Base-by-base conservation (phyloP, 495 filamentous ascomycete genomes). In the Cladorrhinum samala region DNA sequence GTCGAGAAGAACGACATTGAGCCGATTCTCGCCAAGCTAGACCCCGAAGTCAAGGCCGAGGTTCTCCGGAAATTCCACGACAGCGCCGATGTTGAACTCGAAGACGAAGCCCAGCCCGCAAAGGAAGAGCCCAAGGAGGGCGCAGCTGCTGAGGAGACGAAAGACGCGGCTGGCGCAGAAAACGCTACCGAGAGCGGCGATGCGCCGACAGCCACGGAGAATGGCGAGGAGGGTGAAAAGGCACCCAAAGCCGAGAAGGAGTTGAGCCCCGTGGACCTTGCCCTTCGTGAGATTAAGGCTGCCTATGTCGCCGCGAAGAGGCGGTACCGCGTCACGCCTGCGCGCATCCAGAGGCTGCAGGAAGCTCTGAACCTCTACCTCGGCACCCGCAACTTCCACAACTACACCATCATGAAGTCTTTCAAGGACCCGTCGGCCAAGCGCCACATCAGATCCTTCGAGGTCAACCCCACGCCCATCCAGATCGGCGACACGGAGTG, bases 361-460 rank as follows among this genome's bases (percentile, higher is more conserved):
- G 76, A 81, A 41, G 80, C 81, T 0, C 77, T 98, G 7, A 66
- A 77, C 43, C 71, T 73, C 18, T 97, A 91, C 66, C 64, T 83
- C 14, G 93, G 93, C 51, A 95, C 93, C 3, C 75, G 75, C 54
- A 96, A 92, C 65, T 98, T 83, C 74, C 89, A 95, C 77, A 98
- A 97, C 73, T 96, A 91, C 76, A 98, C 93, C 4, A 81, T 97
- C 57, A 83, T 91, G 56, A 98, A 97, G 70, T 71, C 77, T 1
- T 77, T 74, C 69, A 77, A 72, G 2, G 94, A 98, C 59, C 79
- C 90, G 0, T 91, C 88, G 2, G 83, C 89, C 9, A 91, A 88
- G 63, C 82, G 93, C 2, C 78, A 86, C 62, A 98, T 98, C 73
- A 91, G 87, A 58, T 89, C 88, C 2, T 98, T 97, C 77, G 72